These are phyloP conservation scores for Monosporascus sp. DNA, from an alignment of 2,329 filamentous ascomycete genomes.

Conservation along the genomic window DNA sequence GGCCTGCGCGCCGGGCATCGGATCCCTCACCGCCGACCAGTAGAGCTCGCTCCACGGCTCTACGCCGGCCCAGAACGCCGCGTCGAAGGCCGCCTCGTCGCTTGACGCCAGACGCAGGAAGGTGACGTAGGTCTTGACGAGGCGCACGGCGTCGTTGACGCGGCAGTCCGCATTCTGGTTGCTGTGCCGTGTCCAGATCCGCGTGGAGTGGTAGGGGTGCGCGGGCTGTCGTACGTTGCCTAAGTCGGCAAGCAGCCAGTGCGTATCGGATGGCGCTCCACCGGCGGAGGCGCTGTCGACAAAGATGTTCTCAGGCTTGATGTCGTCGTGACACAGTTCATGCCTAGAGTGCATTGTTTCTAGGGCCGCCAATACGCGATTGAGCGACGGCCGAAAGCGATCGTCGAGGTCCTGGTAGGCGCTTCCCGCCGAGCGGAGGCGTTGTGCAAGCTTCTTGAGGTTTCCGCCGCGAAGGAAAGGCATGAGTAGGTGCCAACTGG, in stretches of 20 bases:
- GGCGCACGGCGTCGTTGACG: slow-evolving; percentile 25
- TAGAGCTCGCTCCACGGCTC: no score
- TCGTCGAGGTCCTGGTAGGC: slow-evolving; percentile 21
- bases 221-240: no score
- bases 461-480: slow-evolving; percentile 21
- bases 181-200: slow-evolving; percentile 23
- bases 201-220: neutral
- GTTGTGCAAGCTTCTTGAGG: slow-evolving; percentile 18
- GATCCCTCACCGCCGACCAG: neutral
- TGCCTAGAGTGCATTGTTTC: slow-evolving; percentile 18
- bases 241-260: no score
- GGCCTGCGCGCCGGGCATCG: neutral
- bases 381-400: slow-evolving; percentile 23
- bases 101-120: slow-evolving; percentile 21
- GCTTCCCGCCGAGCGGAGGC: slow-evolving; percentile 9
- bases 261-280: no score
- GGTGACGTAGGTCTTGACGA: slow-evolving; percentile 24
- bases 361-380: slow-evolving; percentile 21
- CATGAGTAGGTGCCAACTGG: slow-evolving; percentile 25
- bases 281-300: neutral
- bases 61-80: slow-evolving; percentile 10
- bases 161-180: slow-evolving; percentile 26
- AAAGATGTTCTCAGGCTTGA: slow-evolving; percentile 29
- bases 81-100: slow-evolving; percentile 18
- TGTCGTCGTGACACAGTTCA: slow-evolving; percentile 27